Conservation (phyloP, 164 flowering plant species). For the Amborella trichopoda region DNA sequence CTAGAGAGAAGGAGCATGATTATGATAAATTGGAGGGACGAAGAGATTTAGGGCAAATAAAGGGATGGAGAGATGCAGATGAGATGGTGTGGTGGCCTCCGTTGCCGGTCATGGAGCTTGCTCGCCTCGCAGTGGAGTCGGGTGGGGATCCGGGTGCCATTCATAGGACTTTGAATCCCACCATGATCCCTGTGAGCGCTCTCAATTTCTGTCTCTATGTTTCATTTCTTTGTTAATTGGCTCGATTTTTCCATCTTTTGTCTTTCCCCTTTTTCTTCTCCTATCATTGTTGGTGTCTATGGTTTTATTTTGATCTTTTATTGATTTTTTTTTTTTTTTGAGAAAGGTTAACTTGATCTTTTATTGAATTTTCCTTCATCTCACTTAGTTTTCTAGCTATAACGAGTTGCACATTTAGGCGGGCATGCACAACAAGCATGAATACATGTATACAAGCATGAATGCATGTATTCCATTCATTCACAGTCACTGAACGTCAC, state of each 20-base stretch:
- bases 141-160: constrained; percentile 71
- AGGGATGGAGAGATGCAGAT: constrained; percentile 10
- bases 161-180: constrained; percentile 63
- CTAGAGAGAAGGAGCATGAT: background rate
- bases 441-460: too few relatives aligned
- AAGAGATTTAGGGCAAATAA: background rate
- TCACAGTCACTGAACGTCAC: too few relatives aligned
- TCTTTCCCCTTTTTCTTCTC: too few relatives aligned
- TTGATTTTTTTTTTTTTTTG: too few relatives aligned
- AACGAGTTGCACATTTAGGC: too few relatives aligned
- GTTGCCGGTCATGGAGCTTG: constrained; percentile 64
- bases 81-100: constrained; percentile 88
- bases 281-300: too few relatives aligned
- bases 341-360: too few relatives aligned
- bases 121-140: constrained; percentile 79
- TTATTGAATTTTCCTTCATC: too few relatives aligned
- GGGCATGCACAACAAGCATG: too few relatives aligned
- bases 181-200: constrained; percentile 37
- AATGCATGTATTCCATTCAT: too few relatives aligned
- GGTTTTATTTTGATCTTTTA: background rate
- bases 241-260: background rate
- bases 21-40: too few relatives aligned
- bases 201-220: background rate
- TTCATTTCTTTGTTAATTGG: background rate
- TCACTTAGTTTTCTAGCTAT: too few relatives aligned